Conservation (phyloP, 306 rosid species). For the Arachis hypogaea region DNA sequence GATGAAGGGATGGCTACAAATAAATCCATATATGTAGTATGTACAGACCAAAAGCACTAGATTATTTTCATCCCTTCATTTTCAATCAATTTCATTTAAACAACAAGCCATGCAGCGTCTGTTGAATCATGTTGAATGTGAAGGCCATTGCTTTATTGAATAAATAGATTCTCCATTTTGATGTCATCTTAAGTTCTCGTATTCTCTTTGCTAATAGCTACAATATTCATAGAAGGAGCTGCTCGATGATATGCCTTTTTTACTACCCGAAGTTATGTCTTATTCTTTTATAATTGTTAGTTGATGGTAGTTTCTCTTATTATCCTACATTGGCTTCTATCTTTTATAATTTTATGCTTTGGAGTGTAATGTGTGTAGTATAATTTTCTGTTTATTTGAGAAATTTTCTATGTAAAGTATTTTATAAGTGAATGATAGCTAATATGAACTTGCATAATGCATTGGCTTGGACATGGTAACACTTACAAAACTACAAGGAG, state of each 20-base stretch:
- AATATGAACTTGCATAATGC: too few species aligned
- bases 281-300: not conserved
- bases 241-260: not conserved
- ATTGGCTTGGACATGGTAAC: too few species aligned
- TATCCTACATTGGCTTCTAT: too few species aligned
- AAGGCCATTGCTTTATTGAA: not conserved
- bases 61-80: slow-evolving; percentile 6
- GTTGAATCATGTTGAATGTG: not conserved
- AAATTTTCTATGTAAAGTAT: too few species aligned
- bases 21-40: slow-evolving; percentile 32
- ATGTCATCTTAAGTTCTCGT: not conserved
- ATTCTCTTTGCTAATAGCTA: too few species aligned
- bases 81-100: slow-evolving; percentile 13
- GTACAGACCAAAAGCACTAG: slow-evolving; percentile 24
- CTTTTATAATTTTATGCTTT: too few species aligned
- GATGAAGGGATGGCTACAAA: slow-evolving; percentile 26
- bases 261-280: not conserved
- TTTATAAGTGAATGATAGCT: too few species aligned
- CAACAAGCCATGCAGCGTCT: not conserved
- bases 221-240: slow-evolving; percentile 10
- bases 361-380: too few species aligned
- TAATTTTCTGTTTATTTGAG: too few species aligned
- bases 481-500: too few species aligned
- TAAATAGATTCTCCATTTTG: not conserved
- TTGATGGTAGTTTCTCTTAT: not conserved